Conservation (phyloP, 1,284 basidiomycete genomes). For the Malassezia slooffiae region DNA sequence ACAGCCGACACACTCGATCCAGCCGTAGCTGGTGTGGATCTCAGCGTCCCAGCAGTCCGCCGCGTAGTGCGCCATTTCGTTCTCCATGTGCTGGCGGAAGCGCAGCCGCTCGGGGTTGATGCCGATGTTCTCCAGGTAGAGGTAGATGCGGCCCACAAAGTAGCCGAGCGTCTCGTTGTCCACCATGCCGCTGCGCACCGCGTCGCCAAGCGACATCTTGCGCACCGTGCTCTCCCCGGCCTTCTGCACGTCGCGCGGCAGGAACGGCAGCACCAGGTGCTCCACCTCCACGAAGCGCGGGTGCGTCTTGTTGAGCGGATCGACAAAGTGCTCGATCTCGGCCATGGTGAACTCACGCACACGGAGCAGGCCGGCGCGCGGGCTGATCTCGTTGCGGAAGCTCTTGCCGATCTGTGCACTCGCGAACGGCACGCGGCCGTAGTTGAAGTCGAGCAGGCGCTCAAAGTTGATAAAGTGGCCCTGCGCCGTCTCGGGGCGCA, state of each 20-base stretch:
- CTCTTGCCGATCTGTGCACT: constrained; percentile 91
- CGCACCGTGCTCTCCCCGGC: constrained; percentile 61
- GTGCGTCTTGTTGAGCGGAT: constrained; percentile 85
- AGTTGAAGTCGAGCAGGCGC: constrained; percentile 94
- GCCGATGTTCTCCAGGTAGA: constrained; percentile 84
- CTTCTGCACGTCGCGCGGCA: constrained; percentile 72
- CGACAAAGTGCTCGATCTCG: constrained; percentile 97
- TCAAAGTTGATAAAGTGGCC: constrained; percentile 99
- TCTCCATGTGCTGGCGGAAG: constrained; percentile 92
- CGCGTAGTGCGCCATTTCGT: constrained; percentile 99
- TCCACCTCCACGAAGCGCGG: constrained; percentile 70
- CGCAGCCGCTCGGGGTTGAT: constrained; percentile 74
- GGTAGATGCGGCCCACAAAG: constrained; percentile 84
- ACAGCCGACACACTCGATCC: constrained; percentile 99
- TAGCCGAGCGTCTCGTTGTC: constrained; percentile 97
- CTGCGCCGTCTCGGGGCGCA: constrained; percentile 96
- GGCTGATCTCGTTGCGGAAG: constrained; percentile 97
- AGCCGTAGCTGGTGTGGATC: constrained; percentile 85
- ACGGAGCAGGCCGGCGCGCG: constrained; percentile 84
- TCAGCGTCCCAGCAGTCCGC: constrained; percentile 99
- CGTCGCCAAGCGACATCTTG: constrained; percentile 71
- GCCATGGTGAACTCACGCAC: constrained; percentile 99
- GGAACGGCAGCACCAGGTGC: constrained; percentile 63
- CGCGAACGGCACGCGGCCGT: constrained; percentile 87
- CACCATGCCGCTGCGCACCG: constrained; percentile 69